Percentiles rank a stretch among this genome's conserved stretches.
These are phyloP conservation scores for Neonectria neomacrospora DNA, from an alignment of 2,329 filamentous ascomycete genomes.

Conservation along the genomic window DNA sequence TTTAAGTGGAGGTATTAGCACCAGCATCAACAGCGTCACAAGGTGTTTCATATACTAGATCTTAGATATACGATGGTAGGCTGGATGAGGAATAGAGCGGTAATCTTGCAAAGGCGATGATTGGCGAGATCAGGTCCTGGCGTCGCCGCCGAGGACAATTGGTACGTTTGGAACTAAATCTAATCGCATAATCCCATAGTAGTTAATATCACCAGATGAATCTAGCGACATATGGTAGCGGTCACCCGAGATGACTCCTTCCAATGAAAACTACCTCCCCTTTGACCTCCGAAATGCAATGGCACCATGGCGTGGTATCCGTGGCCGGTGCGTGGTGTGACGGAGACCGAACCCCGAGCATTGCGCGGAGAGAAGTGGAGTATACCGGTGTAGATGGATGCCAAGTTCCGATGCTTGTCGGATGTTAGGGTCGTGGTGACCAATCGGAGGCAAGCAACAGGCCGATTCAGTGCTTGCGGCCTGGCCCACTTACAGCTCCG, in stretches of 20 bases:
- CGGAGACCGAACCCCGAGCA: neutral
- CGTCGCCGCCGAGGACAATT: neutral
- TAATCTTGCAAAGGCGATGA: neutral
- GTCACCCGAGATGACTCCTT: neutral
- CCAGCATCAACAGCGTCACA: conserved; percentile 16
- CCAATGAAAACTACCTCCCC: neutral
- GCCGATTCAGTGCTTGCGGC: conserved; percentile 30
- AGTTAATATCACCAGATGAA: conserved; percentile 30
- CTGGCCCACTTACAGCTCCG: neutral
- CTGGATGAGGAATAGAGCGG: neutral
- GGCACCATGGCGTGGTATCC: neutral
- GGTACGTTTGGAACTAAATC: conserved; percentile 25
- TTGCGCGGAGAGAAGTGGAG: conserved; percentile 17
- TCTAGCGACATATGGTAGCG: neutral
- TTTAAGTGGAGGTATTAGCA: conserved; percentile 20
- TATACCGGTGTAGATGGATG: conserved; percentile 5
- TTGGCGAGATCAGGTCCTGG: conserved; percentile 2
- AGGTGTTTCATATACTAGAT: conserved; percentile 14
- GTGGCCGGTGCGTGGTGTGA: neutral
- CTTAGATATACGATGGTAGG: conserved; percentile 17
- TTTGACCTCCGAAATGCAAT: neutral
- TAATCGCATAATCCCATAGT: conserved; percentile 38
- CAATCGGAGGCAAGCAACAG: conserved; percentile 33
- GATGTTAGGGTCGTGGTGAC: conserved; percentile 33
- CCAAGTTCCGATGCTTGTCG: conserved; percentile 33